phyloP scores from a whole-genome alignment of 306 rosid genomes.

The Macrotyloma uniflorum region DNA sequence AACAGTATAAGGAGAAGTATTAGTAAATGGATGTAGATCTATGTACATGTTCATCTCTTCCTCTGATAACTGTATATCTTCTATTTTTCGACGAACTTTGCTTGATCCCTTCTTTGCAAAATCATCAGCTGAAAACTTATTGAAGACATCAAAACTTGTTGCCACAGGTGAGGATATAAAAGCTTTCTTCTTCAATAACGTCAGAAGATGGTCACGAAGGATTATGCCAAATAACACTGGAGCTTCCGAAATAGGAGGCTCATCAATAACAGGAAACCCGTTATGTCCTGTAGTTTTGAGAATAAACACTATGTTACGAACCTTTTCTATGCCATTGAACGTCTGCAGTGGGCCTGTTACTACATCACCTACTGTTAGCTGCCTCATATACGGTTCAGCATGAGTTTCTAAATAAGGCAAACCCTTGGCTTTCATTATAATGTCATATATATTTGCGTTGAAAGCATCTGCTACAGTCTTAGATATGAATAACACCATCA shows the following conservation, averaged over 20 bases:
- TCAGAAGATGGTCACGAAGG: constrained; percentile 80
- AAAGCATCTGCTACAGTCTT: constrained; percentile 89
- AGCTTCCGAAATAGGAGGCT: constrained; percentile 64
- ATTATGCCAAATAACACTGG: constrained; percentile 76
- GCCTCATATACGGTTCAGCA: constrained; percentile 93
- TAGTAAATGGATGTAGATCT: constrained; percentile 88
- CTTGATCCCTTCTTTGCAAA: constrained; percentile 77
- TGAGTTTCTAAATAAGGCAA: constrained; percentile 86
- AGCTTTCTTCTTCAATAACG: constrained; percentile 75
- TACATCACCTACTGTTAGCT: constrained; percentile 75
- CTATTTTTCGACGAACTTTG: constrained; percentile 53
- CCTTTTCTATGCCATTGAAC: constrained; percentile 84
- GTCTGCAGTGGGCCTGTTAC: constrained; percentile 86
- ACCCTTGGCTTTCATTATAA: constrained; percentile 94
- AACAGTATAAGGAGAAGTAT: constrained; percentile 89
- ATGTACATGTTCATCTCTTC: constrained; percentile 89
- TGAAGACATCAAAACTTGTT: constrained; percentile 37
- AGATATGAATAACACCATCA: constrained; percentile 88
- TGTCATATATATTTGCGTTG: constrained; percentile 79
- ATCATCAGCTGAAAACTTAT: constrained; percentile 60
- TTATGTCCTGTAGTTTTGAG: constrained; percentile 74
- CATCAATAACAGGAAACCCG: constrained; percentile 90
- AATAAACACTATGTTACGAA: constrained; percentile 67
- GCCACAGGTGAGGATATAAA: constrained; percentile 53
- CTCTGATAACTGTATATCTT: constrained; percentile 60